These are phyloP conservation scores for Raffaelea albimanens DNA, from an alignment of 2,329 filamentous ascomycete species.

Conservation along the genomic window DNA sequence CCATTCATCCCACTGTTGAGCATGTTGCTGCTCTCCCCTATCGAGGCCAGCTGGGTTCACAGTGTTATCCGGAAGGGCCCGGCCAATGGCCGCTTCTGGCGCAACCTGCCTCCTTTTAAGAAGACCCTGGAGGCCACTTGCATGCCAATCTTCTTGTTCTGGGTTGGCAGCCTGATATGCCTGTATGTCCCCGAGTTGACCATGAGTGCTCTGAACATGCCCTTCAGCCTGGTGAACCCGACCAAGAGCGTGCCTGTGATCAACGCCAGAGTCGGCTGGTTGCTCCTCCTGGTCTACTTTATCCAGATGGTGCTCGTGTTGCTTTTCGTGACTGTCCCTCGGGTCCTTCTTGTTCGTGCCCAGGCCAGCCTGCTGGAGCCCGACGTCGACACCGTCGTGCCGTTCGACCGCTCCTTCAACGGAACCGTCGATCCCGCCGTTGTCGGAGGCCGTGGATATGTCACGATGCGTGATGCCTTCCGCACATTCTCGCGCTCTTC, in stretches of 20 bases:
- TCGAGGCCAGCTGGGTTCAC: slow-evolving; percentile 76
- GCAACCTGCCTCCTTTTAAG: slow-evolving; percentile 57
- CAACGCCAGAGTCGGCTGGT: slow-evolving; percentile 31
- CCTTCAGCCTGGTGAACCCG: slow-evolving; percentile 30
- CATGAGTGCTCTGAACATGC: slow-evolving; percentile 9
- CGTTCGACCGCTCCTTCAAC: slow-evolving; percentile 80
- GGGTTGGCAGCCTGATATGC: slow-evolving; percentile 44
- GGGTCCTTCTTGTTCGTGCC: slow-evolving; percentile 69
- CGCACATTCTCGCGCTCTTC: slow-evolving; percentile 64
- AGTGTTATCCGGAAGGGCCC: slow-evolving; percentile 64
- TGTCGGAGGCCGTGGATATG: slow-evolving; percentile 61
- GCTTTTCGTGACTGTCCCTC: slow-evolving; percentile 63
- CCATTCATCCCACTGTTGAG: slow-evolving; percentile 37
- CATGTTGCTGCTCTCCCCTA: slow-evolving; percentile 53
- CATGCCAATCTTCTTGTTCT: slow-evolving; percentile 54
- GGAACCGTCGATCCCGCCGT: slow-evolving; percentile 68
- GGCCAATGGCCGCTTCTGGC: slow-evolving; percentile 52
- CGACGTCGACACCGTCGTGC: slow-evolving; percentile 73
- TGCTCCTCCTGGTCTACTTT: slow-evolving; percentile 35
- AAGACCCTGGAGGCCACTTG: slow-evolving; percentile 59
- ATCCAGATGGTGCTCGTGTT: slow-evolving; percentile 42
- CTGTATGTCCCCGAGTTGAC: slow-evolving; percentile 16
- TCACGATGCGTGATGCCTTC: slow-evolving; percentile 70
- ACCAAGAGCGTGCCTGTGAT: slow-evolving; percentile 26
- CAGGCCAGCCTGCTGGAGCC: slow-evolving; percentile 80